Evolutionary conservation across 1,284 basidiomycete genomes (phyloP).

Genomic region (Trametes sp.): DNA sequence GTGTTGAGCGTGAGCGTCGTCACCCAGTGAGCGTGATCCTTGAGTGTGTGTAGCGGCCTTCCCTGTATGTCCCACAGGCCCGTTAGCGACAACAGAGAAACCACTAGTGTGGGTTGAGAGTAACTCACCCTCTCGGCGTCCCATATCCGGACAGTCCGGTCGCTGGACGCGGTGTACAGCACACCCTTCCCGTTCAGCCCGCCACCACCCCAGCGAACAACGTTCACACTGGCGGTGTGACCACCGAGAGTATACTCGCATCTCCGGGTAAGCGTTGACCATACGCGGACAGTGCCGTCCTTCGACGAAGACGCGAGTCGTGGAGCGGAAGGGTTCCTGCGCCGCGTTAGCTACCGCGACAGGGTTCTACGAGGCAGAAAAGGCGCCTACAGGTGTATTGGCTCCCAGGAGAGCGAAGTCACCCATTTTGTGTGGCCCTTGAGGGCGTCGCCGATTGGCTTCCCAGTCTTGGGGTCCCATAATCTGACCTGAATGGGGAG

Average conservation of each 20-base stretch:
- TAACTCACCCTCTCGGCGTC: conserved; percentile 77
- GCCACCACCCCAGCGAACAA: conserved; percentile 94
- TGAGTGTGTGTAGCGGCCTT: conserved; percentile 75
- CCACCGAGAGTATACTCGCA: conserved; percentile 91
- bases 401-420: conserved; percentile 96
- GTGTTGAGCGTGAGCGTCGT: conserved; percentile 96
- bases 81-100: background rate
- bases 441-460: conserved; percentile 83
- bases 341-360: conserved; percentile 8
- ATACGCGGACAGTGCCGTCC: conserved; percentile 94
- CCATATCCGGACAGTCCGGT: conserved; percentile 95
- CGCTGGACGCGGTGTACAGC: conserved; percentile 93
- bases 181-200: conserved; percentile 74
- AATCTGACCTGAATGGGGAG: conserved; percentile 65
- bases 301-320: conserved; percentile 95
- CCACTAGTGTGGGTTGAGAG: background rate
- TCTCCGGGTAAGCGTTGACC: conserved; percentile 80
- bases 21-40: conserved; percentile 99
- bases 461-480: conserved; percentile 92
- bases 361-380: background rate
- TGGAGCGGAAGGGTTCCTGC: conserved; percentile 76
- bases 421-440: conserved; percentile 98
- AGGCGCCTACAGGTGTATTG: conserved; percentile 80
- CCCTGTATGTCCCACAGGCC: conserved; percentile 52
- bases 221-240: conserved; percentile 94